Base-by-base conservation (phyloP, 2,329 filamentous ascomycete genomes). In the Colletotrichum salicis region DNA sequence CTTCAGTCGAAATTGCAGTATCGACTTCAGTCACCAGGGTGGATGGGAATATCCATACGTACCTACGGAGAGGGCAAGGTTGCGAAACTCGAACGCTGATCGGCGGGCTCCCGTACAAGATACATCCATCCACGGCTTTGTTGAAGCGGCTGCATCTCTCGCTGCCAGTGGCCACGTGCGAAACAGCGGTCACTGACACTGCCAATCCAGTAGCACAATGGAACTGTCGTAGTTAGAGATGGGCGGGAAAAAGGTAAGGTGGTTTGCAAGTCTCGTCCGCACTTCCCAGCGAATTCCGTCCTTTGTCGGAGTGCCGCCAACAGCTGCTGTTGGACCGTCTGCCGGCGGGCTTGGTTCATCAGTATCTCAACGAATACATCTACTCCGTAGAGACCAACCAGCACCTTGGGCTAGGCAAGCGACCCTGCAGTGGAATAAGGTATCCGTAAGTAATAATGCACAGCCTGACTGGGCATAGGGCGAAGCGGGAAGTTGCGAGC, bases 31-130 rank as follows among this genome's bases (percentile, higher is more conserved):
- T 48, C 45, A 31, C 48, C n/a, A 54, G 19, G 24, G 24, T 67
- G 31, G 31, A n/a, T 56, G 35, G 27, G 37, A 52, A 63, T 54
- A 13, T 27, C 37, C 37, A 5, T 55, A 63, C 41, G 19, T 10
- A 8, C 41, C 19, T 48, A 48, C 41, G 41, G 19, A 48, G 11
- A 41, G 37, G 37, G 37, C 37, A 15, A 41, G 7, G 19, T 64
- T 59, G 59, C 68, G 69, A 71, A 69, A 69, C 69, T 69, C 27
- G 59, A 64, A 69, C 54, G 45, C 59, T 64, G 69, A 69, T 64
- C 69, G 35, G 59, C 35, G 33, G 58, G 48, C 45, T 59, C 33
- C 67, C 54, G 55, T 48, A 41, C 37, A 41, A 15, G 19, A 11
- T 22, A 52, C 61, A 31, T 22, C 22, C 57, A 15, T n/a, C 13